These are phyloP conservation scores for Russula olivacea DNA, from an alignment of 768 basidiomycete genomes.

Conservation along the genomic window DNA sequence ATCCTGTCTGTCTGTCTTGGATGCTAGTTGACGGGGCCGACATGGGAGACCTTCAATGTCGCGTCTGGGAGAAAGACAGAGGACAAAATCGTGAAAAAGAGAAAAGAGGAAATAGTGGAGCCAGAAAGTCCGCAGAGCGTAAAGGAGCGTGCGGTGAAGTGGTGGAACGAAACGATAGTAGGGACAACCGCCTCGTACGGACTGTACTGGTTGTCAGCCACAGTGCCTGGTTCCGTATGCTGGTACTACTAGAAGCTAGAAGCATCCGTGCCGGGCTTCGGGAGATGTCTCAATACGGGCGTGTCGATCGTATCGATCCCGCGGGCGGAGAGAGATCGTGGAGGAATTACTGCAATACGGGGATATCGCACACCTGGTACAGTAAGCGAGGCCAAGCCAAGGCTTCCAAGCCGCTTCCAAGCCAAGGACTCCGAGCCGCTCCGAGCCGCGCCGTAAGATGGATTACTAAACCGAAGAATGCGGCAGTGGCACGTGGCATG, in stretches of 20 bases:
- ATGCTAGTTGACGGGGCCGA: not conserved
- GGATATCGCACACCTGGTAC: conserved; percentile 52
- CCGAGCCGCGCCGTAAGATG: not conserved
- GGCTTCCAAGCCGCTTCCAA: no score
- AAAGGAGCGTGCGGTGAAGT: conserved; percentile 43
- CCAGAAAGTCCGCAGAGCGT: conserved; percentile 17
- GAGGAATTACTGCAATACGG: conserved; percentile 49
- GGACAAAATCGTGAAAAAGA: not conserved
- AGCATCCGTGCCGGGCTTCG: conserved; percentile 35
- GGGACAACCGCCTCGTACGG: conserved; percentile 1
- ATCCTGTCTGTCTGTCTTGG: not conserved
- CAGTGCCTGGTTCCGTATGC: conserved; percentile 53
- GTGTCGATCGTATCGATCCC: conserved; percentile 55
- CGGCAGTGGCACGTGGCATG: no score
- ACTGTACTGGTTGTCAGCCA: conserved; percentile 66
- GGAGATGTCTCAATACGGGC: conserved; percentile 46
- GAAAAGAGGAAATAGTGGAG: conserved; percentile 20
- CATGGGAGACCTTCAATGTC: conserved; percentile 59
- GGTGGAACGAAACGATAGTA: conserved; percentile 54
- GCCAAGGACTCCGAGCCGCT: not conserved
- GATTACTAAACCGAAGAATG: no score
- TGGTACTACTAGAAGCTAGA: conserved; percentile 47
- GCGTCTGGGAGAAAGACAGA: conserved; percentile 12
- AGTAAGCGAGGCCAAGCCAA: no score
- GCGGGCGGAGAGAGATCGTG: conserved; percentile 29